These are phyloP conservation scores for Colletotrichum musicola DNA, from an alignment of 2,329 filamentous ascomycete species.

Conservation along the genomic window DNA sequence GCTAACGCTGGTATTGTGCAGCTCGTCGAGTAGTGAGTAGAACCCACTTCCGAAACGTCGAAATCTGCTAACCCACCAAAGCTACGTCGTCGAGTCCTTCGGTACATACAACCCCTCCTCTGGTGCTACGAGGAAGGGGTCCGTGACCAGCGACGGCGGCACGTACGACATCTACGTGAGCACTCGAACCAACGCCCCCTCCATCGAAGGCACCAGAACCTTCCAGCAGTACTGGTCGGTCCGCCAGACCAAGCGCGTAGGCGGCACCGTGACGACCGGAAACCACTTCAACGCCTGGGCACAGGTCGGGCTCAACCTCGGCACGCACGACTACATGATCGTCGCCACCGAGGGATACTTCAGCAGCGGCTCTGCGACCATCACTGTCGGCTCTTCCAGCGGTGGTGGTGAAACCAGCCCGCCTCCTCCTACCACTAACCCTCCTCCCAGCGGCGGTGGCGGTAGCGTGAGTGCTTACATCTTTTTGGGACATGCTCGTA, in stretches of 20 bases:
- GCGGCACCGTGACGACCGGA: slow-evolving; percentile 64
- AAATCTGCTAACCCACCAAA: fast-evolving
- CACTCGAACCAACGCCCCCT: slow-evolving; percentile 63
- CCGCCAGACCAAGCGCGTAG: slow-evolving; percentile 61
- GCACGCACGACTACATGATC: slow-evolving; percentile 66
- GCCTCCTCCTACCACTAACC: slow-evolving; percentile 23
- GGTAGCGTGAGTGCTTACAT: not conserved
- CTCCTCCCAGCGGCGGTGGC: slow-evolving; percentile 20
- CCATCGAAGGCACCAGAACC: slow-evolving; percentile 65
- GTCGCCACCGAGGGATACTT: slow-evolving; percentile 63
- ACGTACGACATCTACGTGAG: slow-evolving; percentile 65
- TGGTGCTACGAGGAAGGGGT: slow-evolving; percentile 57
- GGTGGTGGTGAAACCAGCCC: slow-evolving; percentile 25
- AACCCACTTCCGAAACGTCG: fast-evolving
- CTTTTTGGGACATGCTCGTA: no score
- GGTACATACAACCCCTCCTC: slow-evolving; percentile 38
- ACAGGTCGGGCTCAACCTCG: slow-evolving; percentile 60
- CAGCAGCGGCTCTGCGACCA: slow-evolving; percentile 45
- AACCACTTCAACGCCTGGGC: slow-evolving; percentile 69
- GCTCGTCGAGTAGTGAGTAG: not conserved
- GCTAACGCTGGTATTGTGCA: not conserved
- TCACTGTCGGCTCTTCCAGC: slow-evolving; percentile 39
- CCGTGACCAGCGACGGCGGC: slow-evolving; percentile 63
- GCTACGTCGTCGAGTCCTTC: slow-evolving; percentile 36
- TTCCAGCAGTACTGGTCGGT: slow-evolving; percentile 67